phyloP scores from a whole-genome alignment of 331 rosid genomes.

The Acacia pycnantha region DNA sequence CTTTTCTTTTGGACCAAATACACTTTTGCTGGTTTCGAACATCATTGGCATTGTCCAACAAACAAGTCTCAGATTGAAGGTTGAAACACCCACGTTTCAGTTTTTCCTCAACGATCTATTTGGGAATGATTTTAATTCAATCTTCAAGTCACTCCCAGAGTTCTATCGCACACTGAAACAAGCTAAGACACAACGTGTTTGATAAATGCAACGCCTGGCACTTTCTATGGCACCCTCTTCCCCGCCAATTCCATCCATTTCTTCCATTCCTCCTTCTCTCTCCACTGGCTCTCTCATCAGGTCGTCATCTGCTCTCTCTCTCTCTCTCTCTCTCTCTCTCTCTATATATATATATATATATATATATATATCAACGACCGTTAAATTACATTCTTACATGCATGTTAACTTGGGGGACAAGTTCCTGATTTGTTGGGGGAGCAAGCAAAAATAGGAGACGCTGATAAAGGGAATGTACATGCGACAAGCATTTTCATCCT shows the following conservation, averaged over 20 bases:
- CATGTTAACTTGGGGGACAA: neutral
- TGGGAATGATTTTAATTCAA: slow-evolving; percentile 44
- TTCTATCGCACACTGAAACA: slow-evolving; percentile 12
- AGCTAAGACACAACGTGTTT: neutral
- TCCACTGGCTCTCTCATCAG: slow-evolving; percentile 25
- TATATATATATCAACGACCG: neutral
- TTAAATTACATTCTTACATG: neutral
- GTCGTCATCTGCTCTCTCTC: neutral
- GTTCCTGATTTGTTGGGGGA: neutral
- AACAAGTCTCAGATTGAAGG: neutral
- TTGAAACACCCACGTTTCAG: neutral
- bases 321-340: no score
- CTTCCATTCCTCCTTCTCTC: slow-evolving; percentile 22
- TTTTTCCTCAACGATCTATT: slow-evolving; percentile 41
- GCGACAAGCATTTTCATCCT: slow-evolving; percentile 23
- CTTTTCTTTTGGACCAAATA: slow-evolving; percentile 40
- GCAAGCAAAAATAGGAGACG: neutral
- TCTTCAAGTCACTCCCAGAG: slow-evolving; percentile 29
- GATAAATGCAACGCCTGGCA: slow-evolving; percentile 25
- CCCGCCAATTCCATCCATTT: slow-evolving; percentile 34
- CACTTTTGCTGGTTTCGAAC: slow-evolving; percentile 9
- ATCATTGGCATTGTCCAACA: neutral
- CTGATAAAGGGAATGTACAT: slow-evolving; percentile 22
- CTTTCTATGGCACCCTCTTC: slow-evolving; percentile 47
- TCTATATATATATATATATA: no score